These are phyloP conservation scores for Chrysoporthe puriensis DNA, from an alignment of 2,329 filamentous ascomycete species.

Conservation along the genomic window DNA sequence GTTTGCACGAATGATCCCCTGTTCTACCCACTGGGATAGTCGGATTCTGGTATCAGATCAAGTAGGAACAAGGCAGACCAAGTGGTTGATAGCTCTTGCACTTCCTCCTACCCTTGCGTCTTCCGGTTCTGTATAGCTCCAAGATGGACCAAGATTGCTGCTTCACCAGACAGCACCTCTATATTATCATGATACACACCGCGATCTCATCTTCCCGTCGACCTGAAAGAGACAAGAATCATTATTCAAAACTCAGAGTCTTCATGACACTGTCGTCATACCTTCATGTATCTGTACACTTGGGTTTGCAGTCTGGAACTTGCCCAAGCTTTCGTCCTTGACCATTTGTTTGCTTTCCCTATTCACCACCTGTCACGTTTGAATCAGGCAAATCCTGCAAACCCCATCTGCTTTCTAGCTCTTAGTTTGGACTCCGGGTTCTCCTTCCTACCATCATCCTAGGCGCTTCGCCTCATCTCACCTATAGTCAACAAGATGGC, in stretches of 20 bases:
- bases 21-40: no score
- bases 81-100: slow-evolving; percentile 15
- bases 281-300: not conserved
- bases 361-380: not conserved
- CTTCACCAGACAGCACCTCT: not conserved
- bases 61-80: slow-evolving; percentile 6
- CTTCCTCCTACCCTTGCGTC: not conserved
- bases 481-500: slow-evolving; percentile 19
- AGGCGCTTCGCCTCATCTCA: not conserved
- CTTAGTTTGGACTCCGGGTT: not conserved
- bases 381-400: not conserved
- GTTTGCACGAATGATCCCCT: no score
- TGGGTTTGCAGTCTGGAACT: not conserved
- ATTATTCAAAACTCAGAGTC: not conserved
- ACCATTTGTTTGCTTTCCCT: not conserved
- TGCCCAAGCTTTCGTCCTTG: not conserved
- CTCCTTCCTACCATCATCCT: not conserved
- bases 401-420: not conserved
- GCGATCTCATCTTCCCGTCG: not conserved
- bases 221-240: slow-evolving; percentile 1
- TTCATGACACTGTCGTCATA: slow-evolving; percentile 7
- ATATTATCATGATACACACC: not conserved
- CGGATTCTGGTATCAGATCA: not conserved
- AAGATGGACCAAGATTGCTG: not conserved
- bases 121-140: not conserved